Base-by-base conservation (phyloP, 345 rosid genomes). In the Bruguiera gymnorhiza region DNA sequence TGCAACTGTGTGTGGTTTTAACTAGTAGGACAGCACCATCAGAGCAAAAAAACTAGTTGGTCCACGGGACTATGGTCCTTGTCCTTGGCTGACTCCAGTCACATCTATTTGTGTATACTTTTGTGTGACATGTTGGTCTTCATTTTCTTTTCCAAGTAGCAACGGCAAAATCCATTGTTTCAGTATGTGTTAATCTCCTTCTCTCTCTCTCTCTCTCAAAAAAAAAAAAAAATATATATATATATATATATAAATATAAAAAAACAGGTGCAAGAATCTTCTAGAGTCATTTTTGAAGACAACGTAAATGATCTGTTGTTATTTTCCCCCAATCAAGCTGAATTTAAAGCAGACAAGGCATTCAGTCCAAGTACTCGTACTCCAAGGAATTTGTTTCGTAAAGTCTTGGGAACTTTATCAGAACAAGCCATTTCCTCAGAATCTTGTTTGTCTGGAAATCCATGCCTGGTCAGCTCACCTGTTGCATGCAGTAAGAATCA, bases 281-380 rank as follows among this genome's bases (percentile, higher is more conserved):
- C 79, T 48, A 83, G 81, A 43, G 77, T 84, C 77, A 89, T 87
- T 63, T 70, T 72, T 64, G 96, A 88, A 67, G 87, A 71, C 63
- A 87, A 88, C 36, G 43, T 79, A 69, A 77, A 73, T 70, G 86
- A 88, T 77, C 62, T 72, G 63, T 66, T 70, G 29, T 57, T 83
- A 66, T 81, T 86, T 78, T 79, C 95, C 76, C 90, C 96, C 69
- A 73, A 80, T 71, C 86, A 85, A 80, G 74, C 70, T 71, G 75
- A 76, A 61, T 58, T 69, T 57, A 84, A 75, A 75, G 83, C 78
- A 36, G 84, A 73, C 56, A 76, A 78, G 65, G 13, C 80, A 66
- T 63, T 74, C 26, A 66, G 78, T 66, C 78, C 85, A 58, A 82
- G 68, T 48, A 52, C 61, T 60, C 70, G 21, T 59, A 83, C 89